Evolutionary conservation across 1,284 basidiomycete species (phyloP), one percentile per base, ranked within the genome.

Genomic region (Earliella scabrosa): DNA sequence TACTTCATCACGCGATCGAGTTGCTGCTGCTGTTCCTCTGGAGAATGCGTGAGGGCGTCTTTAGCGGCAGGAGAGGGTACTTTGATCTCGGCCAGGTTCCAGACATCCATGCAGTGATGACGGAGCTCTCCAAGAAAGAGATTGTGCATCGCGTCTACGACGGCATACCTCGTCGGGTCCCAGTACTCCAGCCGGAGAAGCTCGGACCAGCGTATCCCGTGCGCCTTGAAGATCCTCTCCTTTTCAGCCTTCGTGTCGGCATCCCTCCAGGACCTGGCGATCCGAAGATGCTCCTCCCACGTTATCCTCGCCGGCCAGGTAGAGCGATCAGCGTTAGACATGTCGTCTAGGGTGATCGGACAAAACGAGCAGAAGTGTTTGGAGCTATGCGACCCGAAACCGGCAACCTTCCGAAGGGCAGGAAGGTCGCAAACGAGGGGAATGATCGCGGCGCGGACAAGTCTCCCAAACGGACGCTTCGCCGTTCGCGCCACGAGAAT

Each of bases 141-240:
- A 23, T 44, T 44, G 20, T 44, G 41, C 41, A 44, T 44, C 3
- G 41, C 41, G 11, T 44, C 41, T 2, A 44, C 41, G 13, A 55
- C 54, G 68, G 68, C 14, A 45, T 29, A 44, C 18, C 41, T 18
- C 4, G 68, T 59, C 2, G n/a, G n/a, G n/a, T n/a, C n/a, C n/a
- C n/a, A n/a, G n/a, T n/a, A n/a, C n/a, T n/a, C n/a, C n/a, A n/a
- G 71, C 8, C 59, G 47, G 50, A 72, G 69, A 1, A 80, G 63
- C 32, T 69, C 65, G 4, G 72, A 71, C 72, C 72, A 78, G 0
- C 68, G 64, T 1, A 78, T 59, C 0, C 74, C 71, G 40, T 69
- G 26, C 8, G 55, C 26, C 31, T 68, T 54, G 45, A 69, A 68
- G 14, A 72, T 52, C 4, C 27, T 24, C 5, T 68, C 50, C 18